phyloP scores from a whole-genome alignment of 148 eudicot genomes.

The Camellia sinensis region DNA sequence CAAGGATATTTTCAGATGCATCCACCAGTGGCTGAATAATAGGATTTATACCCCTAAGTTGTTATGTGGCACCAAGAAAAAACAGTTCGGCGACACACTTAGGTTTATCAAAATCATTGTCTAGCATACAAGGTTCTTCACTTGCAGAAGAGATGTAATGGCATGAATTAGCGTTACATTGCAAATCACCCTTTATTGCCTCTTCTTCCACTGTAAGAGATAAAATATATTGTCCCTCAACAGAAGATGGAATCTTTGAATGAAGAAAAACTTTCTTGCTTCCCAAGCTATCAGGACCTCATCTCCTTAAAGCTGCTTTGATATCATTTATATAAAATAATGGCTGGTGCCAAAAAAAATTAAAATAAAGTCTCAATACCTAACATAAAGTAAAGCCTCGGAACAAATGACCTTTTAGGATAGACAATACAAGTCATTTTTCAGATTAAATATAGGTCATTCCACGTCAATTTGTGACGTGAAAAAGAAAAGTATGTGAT shows the following conservation, averaged over 20 bases:
- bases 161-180: neutral
- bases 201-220: slow-evolving; percentile 26
- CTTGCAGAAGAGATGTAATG: slow-evolving; percentile 12
- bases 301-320: slow-evolving; percentile 61
- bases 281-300: slow-evolving; percentile 93
- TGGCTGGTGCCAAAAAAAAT: slow-evolving; percentile 20
- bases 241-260: slow-evolving; percentile 12
- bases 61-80: slow-evolving; percentile 78
- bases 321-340: slow-evolving; percentile 50
- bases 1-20: slow-evolving; percentile 66
- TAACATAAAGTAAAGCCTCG: neutral
- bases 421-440: no score
- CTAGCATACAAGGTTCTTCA: slow-evolving; percentile 17
- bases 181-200: slow-evolving; percentile 20
- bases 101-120: slow-evolving; percentile 15
- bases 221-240: slow-evolving; percentile 22
- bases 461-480: no score
- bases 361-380: neutral
- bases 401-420: neutral
- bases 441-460: no score
- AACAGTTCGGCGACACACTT: slow-evolving; percentile 38
- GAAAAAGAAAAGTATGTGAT: no score
- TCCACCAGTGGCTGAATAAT: slow-evolving; percentile 75
- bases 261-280: slow-evolving; percentile 41
- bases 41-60: slow-evolving; percentile 68